Percentiles rank a stretch among this genome's conserved stretches.
These are phyloP conservation scores for Phaseolus coccineus DNA, from an alignment of 331 rosid genomes.

Conservation along the genomic window DNA sequence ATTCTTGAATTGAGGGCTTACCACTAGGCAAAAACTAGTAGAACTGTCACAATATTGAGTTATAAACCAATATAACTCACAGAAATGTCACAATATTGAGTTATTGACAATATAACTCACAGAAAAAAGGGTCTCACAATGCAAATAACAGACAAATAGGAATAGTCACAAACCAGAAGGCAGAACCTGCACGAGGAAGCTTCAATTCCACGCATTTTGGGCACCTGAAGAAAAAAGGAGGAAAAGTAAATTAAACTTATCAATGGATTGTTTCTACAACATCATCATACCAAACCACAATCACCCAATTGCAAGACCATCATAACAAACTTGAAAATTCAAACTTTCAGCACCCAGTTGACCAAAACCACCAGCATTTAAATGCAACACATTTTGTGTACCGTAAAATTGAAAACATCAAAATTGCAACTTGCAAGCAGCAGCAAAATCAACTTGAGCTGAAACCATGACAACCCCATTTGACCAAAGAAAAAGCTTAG, in stretches of 20 bases:
- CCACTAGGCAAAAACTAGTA: too few relatives aligned
- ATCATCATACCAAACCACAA: constrained; percentile 3
- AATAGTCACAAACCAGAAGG: constrained; percentile 83
- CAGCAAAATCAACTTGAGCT: background rate
- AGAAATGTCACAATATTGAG: too few relatives aligned
- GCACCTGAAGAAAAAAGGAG: constrained; percentile 60
- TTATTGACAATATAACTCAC: too few relatives aligned
- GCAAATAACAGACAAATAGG: constrained; percentile 6
- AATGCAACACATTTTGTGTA: background rate
- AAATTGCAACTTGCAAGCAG: background rate
- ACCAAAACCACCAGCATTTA: background rate
- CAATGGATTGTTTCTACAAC: background rate
- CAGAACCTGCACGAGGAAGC: constrained; percentile 90
- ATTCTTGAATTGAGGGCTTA: too few relatives aligned
- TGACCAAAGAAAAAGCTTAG: constrained; percentile 29
- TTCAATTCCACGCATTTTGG: constrained; percentile 91
- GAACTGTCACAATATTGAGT: too few relatives aligned
- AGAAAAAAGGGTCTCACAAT: constrained; percentile 5
- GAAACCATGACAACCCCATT: constrained; percentile 11
- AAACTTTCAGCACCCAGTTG: constrained; percentile 15
- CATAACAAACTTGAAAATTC: constrained; percentile 4
- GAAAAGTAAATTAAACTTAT: background rate
- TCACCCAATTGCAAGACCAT: constrained; percentile 6
- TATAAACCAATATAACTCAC: too few relatives aligned
- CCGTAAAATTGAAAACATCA: background rate